Conservation (phyloP, 176 grass and related monocot genomes). For the Triticum timopheevii region DNA sequence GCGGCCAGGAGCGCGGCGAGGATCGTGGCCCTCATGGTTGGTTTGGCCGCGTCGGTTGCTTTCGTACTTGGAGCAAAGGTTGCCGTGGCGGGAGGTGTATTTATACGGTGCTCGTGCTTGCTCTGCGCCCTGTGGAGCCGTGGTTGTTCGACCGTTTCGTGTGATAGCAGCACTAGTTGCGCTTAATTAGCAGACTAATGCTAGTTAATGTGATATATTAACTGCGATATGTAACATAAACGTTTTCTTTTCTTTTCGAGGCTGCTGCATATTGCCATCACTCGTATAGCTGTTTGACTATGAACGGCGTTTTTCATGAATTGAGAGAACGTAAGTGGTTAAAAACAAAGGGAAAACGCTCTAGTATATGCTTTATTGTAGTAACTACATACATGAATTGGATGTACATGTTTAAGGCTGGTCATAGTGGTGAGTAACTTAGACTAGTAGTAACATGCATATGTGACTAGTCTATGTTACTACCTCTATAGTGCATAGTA, state of each 20-base stretch:
- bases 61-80: neutral
- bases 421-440: too few species aligned
- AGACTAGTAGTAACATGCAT: too few species aligned
- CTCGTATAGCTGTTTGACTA: neutral
- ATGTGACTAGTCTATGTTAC: too few species aligned
- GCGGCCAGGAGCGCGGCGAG: constrained; percentile 17
- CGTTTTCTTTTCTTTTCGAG: neutral
- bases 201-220: neutral
- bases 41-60: too few species aligned
- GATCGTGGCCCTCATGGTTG: constrained; percentile 18
- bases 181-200: neutral
- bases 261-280: too few species aligned
- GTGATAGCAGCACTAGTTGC: neutral
- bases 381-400: too few species aligned
- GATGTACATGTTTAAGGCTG: too few species aligned
- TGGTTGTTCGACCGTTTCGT: neutral
- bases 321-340: neutral
- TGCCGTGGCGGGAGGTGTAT: neutral
- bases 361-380: too few species aligned
- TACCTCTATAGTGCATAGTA: too few species aligned
- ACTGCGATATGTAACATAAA: neutral
- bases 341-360: neutral
- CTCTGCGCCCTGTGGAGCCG: too few species aligned
- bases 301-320: neutral
- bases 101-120: neutral